Evolutionary conservation across 2,329 filamentous ascomycete genomes (phyloP), one percentile per base, ranked within the genome.

Genomic region (Colletotrichum ledebouriae): DNA sequence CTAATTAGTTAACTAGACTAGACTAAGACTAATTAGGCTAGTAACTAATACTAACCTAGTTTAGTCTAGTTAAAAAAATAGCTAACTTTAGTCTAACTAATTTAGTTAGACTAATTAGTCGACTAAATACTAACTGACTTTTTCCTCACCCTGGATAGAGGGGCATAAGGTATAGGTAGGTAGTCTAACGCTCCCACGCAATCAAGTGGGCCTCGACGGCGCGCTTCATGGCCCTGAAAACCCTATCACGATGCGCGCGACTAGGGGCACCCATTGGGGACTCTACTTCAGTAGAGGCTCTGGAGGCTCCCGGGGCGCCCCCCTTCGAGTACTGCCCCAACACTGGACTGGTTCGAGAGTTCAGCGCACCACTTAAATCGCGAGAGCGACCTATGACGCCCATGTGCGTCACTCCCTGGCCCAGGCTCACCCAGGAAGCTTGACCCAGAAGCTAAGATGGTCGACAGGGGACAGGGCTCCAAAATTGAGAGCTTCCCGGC

Each of bases 401-500:
- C 25, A 42, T 58, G 61, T 66, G 66, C 66, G 66, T 69, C 66
- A 66, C 49, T 56, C 49, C 37, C 9, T 44, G 22, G 41, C 22
- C 42, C 61, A 65, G 61, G 62, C 42, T 58, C 50, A 60, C 52
- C 61, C 66, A 60, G 62, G 61, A 69, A 69, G 66, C 66, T 69
- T 69, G 66, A 69, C 66, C 66, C 62, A 69, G 62, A 69, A 69
- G 66, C 66, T 66, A 69, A 69, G 66, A 69, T 59, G 56, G n/a
- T 53, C 34, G 66, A 66, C 66, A 69, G 56, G 66, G 65, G 61
- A 29, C 25, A 47, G 61, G 53, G 55, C 56, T 59, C 49, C 63
- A 56, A 55, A 47, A 39, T 47, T 39, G 29, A 59, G 49, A 69
- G 66, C 66, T 60, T 60, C 25, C 39, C 20, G 44, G 34, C 41